Percentiles rank a stretch among this genome's conserved stretches.
Evolutionary conservation across 139 green algal species (phyloP).

Genomic region (Pleodorina starrii): DNA sequence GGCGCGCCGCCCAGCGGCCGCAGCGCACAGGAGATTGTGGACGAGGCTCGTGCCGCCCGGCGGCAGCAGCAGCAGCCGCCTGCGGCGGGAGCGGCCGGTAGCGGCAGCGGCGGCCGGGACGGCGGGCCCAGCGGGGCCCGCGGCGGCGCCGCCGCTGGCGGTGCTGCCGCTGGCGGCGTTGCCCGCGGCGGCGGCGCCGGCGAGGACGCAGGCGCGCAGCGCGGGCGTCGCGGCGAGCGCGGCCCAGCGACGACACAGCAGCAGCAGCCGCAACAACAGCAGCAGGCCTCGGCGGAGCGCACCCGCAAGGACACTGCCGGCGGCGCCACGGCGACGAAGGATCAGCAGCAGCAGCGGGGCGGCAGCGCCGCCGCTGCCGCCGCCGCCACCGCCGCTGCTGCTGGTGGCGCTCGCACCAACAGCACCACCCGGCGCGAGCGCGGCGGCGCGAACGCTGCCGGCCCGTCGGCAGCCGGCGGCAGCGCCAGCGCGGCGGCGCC

Average conservation of each 20-base stretch:
- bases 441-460: not conserved
- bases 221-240: not conserved
- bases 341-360: not conserved
- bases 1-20: not conserved
- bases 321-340: not conserved
- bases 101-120: not conserved
- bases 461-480: not conserved
- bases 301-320: not conserved
- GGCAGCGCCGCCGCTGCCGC: too few relatives aligned
- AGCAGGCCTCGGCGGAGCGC: not conserved
- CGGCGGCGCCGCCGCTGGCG: not conserved
- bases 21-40: constrained; percentile 39
- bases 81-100: not conserved
- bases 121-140: not conserved
- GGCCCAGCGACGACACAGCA: not conserved
- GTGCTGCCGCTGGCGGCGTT: not conserved
- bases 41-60: constrained; percentile 21
- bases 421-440: constrained; percentile 3
- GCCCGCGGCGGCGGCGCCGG: not conserved
- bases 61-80: not conserved
- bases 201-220: not conserved
- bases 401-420: too few relatives aligned
- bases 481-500: not conserved
- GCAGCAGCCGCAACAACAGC: not conserved
- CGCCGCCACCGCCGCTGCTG: too few relatives aligned